Percentiles rank a stretch among this genome's conserved stretches.
phyloP scores from a whole-genome alignment of 768 basidiomycete genomes.

The Boletus speciosus region DNA sequence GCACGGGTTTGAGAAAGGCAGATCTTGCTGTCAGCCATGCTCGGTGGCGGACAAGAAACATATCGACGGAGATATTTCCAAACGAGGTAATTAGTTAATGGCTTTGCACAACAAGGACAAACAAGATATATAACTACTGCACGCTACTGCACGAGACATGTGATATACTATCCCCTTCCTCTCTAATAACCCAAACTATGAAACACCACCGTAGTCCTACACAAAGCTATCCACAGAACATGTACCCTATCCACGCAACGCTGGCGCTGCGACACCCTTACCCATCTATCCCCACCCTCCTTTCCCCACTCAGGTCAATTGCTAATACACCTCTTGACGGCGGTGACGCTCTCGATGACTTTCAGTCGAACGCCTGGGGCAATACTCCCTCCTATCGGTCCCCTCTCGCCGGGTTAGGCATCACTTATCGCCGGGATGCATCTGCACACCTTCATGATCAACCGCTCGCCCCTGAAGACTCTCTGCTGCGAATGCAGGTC shows the following conservation, averaged over 20 bases:
- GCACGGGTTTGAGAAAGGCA: conserved; percentile 7
- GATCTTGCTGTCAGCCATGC: not conserved
- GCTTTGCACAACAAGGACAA: conserved; percentile 24
- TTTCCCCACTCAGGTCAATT: conserved; percentile 23
- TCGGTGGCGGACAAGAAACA: conserved; percentile 10
- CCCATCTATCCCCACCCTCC: conserved; percentile 25
- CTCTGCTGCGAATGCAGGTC: conserved; percentile 2
- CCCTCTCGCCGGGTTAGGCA: conserved; percentile 29
- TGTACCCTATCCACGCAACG: conserved; percentile 19
- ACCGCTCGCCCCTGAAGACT: not conserved
- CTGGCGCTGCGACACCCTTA: conserved; percentile 28
- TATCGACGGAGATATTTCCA: conserved; percentile 6
- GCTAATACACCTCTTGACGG: not conserved
- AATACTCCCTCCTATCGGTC: conserved; percentile 1
- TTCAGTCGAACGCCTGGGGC: conserved; percentile 31
- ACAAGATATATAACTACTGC: conserved; percentile 4
- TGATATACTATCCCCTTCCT: not conserved
- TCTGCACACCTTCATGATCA: not conserved
- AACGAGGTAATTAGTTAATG: conserved; percentile 17
- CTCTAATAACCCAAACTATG: conserved; percentile 15
- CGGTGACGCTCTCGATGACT: conserved; percentile 18
- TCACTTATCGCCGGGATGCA: conserved; percentile 11
- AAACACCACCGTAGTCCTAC: conserved; percentile 25
- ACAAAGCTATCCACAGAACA: conserved; percentile 17
- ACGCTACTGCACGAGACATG: not conserved